Percentiles rank a stretch among this genome's conserved stretches.
Evolutionary conservation across 2,329 filamentous ascomycete genomes (phyloP).

Genomic region (Fusarium neocosmosporiellum): DNA sequence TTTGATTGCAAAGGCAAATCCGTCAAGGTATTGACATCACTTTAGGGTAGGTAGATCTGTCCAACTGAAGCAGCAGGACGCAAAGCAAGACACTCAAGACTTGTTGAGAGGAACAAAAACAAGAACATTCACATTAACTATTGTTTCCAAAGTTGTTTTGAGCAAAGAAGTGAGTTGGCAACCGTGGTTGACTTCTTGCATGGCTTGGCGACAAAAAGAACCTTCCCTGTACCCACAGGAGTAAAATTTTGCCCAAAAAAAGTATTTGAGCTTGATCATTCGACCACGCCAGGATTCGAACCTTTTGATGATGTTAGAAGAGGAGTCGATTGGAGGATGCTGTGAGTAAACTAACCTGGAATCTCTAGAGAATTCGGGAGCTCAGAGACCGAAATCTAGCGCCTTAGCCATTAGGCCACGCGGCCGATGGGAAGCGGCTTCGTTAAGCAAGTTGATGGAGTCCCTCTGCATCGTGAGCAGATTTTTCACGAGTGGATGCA

Average conservation of each 20-base stretch:
- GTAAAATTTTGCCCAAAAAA: neutral
- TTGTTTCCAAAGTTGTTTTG: neutral
- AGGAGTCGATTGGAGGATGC: neutral
- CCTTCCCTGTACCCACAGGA: neutral
- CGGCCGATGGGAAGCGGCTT: conserved; percentile 1
- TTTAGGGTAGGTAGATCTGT: neutral
- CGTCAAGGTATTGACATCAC: neutral
- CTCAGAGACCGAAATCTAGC: conserved; percentile 28
- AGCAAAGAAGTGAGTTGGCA: neutral
- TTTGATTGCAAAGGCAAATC: neutral
- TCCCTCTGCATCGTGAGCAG: neutral
- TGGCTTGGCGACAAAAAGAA: neutral
- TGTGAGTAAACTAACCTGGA: conserved; percentile 17
- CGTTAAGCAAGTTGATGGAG: neutral
- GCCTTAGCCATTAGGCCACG: conserved; percentile 35
- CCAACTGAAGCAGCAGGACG: neutral
- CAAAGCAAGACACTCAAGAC: neutral
- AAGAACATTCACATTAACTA: neutral
- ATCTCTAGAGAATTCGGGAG: conserved; percentile 31
- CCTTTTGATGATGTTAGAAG: neutral
- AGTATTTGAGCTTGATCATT: neutral
- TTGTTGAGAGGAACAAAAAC: neutral
- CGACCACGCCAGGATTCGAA: conserved; percentile 35
- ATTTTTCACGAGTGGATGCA: neutral
- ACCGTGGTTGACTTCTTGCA: neutral